Conservation (phyloP, 1,284 basidiomycete species). For the Jaminaea rosea region DNA sequence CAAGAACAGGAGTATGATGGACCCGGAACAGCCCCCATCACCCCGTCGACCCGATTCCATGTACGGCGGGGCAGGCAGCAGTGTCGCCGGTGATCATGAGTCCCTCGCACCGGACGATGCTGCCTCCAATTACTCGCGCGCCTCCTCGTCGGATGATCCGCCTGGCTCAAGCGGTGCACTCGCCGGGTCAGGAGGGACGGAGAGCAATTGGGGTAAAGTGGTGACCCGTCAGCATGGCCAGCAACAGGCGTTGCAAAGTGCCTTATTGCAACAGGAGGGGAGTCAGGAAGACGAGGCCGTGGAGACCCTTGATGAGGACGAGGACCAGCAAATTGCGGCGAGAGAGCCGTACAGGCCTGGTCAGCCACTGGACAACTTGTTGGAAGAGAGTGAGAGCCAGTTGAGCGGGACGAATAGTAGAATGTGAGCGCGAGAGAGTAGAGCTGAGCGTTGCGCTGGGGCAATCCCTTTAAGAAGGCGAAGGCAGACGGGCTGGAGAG, state of each 20-base stretch:
- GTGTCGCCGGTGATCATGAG: conserved; percentile 11
- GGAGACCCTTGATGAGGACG: conserved; percentile 10
- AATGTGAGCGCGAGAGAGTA: no score
- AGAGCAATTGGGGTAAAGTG: no score
- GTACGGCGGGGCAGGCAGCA: conserved; percentile 1
- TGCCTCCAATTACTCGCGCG: conserved; percentile 20
- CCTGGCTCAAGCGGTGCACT: no score
- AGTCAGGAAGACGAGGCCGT: background rate
- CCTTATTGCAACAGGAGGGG: background rate
- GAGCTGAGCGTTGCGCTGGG: no score
- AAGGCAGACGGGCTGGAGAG: no score
- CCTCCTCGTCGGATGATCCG: background rate
- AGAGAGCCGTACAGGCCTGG: conserved; percentile 34
- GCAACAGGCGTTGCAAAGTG: background rate
- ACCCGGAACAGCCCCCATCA: conserved; percentile 1
- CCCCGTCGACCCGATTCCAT: background rate
- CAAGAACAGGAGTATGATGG: background rate
- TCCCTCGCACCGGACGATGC: conserved; percentile 39
- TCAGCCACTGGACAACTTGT: conserved; percentile 34
- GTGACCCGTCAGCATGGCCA: no score
- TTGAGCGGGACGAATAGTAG: conserved; percentile 14
- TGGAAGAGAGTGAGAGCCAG: conserved; percentile 33
- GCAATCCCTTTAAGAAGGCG: no score
- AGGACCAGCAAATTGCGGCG: conserved; percentile 8
- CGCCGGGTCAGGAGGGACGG: no score